Conservation (phyloP, 331 rosid genomes). For the Acacia concinna region DNA sequence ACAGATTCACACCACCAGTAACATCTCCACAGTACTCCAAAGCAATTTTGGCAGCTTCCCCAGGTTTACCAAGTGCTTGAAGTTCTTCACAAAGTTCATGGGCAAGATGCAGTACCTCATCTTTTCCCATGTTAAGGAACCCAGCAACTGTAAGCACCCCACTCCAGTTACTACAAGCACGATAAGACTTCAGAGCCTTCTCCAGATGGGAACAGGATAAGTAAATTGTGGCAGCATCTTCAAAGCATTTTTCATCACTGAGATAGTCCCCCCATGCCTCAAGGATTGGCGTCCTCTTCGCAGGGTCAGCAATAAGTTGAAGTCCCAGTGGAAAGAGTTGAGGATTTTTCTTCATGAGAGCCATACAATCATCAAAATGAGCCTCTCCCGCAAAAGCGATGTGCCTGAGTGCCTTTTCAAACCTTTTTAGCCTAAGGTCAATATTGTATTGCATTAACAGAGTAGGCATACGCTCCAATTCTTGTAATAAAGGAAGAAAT, state of each 20-base stretch:
- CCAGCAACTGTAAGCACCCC: conserved; percentile 87
- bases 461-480: conserved; percentile 72
- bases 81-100: conserved; percentile 94
- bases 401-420: conserved; percentile 89
- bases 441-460: conserved; percentile 82
- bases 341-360: conserved; percentile 77
- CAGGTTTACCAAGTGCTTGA: conserved; percentile 95
- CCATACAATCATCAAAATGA: conserved; percentile 71
- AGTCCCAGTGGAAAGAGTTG: conserved; percentile 83
- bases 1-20: conserved; percentile 60
- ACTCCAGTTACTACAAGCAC: conserved; percentile 80
- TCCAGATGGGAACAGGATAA: conserved; percentile 76
- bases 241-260: conserved; percentile 63
- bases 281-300: conserved; percentile 65
- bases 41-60: conserved; percentile 91
- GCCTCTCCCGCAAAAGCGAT: conserved; percentile 87
- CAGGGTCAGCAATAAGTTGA: conserved; percentile 71
- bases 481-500: conserved; percentile 88
- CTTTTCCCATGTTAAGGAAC: conserved; percentile 70
- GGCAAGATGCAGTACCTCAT: conserved; percentile 64
- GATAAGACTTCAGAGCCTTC: conserved; percentile 86
- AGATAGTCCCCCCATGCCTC: conserved; percentile 99
- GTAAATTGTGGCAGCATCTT: conserved; percentile 84
- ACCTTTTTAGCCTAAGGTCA: conserved; percentile 81
- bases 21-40: conserved; percentile 85